These are phyloP conservation scores for Plasmopara viticola DNA, from an alignment of 352 stramenopile species.

Conservation along the genomic window DNA sequence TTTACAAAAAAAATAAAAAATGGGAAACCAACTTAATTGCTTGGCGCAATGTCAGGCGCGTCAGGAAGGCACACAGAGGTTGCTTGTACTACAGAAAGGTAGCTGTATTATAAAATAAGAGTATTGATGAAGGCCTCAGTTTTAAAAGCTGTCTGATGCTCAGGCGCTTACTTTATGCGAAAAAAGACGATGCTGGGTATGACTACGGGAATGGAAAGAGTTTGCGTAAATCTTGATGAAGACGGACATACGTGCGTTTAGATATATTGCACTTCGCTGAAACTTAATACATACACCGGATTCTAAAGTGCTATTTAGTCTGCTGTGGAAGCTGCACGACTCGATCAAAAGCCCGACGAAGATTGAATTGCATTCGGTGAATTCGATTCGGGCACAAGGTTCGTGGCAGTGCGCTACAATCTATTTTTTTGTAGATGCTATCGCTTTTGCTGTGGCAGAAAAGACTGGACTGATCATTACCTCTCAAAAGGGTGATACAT, in stretches of 20 bases:
- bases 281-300: background rate
- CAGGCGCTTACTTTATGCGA: constrained; percentile 61
- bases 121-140: background rate
- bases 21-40: constrained; percentile 82
- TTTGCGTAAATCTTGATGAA: constrained; percentile 52
- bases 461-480: constrained; percentile 41
- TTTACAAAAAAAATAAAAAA: constrained; percentile 1
- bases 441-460: constrained; percentile 15
- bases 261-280: background rate
- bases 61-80: constrained; percentile 53
- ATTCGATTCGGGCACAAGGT: constrained; percentile 54
- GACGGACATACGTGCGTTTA: constrained; percentile 48
- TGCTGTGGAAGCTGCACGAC: constrained; percentile 63
- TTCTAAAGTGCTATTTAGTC: constrained; percentile 19
- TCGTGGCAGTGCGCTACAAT: background rate
- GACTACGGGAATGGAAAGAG: constrained; percentile 49
- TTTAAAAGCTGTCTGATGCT: background rate
- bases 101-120: background rate
- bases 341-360: constrained; percentile 37
- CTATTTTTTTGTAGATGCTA: constrained; percentile 2
- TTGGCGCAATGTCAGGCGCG: constrained; percentile 65
- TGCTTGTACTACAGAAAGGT: constrained; percentile 76
- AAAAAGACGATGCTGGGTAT: constrained; percentile 75
- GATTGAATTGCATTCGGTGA: constrained; percentile 45
- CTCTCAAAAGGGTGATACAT: constrained; percentile 48